Evolutionary conservation across 208 protist species (phyloP).

Genomic region (Kentomonas sorsogonicus): DNA sequence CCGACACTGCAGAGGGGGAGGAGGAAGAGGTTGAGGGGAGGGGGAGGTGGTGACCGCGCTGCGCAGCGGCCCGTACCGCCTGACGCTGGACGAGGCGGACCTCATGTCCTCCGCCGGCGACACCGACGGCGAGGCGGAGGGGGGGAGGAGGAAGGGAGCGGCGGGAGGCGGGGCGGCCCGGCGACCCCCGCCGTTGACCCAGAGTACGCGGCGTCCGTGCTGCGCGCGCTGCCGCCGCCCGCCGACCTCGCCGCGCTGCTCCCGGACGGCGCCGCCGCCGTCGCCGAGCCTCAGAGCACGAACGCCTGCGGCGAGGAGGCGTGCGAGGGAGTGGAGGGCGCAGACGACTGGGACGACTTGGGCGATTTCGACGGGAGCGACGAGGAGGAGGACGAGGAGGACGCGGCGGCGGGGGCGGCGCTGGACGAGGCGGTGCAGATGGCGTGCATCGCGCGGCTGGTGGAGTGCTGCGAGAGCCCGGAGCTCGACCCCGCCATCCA

Average conservation of each 20-base stretch:
- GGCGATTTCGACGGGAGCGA: constrained; percentile 26
- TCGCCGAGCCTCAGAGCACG: no score
- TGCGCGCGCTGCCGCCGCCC: no score
- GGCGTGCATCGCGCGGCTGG: constrained; percentile 59
- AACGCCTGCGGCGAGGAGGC: constrained; percentile 16
- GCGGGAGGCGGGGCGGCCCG: no score
- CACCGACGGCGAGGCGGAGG: constrained; percentile 7
- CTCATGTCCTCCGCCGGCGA: constrained; percentile 24
- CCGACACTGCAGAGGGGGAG: constrained; percentile 5
- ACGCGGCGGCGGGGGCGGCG: constrained; percentile 61
- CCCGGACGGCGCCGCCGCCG: no score
- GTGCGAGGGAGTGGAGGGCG: constrained; percentile 15
- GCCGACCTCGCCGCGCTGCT: no score
- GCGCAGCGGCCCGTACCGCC: constrained; percentile 45
- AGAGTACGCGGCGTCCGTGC: no score
- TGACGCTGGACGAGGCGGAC: constrained; percentile 65
- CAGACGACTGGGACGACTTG: constrained; percentile 16
- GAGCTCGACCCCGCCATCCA: constrained; percentile 46
- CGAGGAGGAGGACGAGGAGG: constrained; percentile 42
- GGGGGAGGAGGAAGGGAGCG: no score
- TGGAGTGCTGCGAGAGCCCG: constrained; percentile 63
- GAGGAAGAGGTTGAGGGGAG: constrained; percentile 19
- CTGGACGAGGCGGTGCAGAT: constrained; percentile 59
- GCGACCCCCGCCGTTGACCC: no score
- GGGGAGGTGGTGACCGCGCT: constrained; percentile 46